Evolutionary conservation across 768 basidiomycete genomes (phyloP).

Genomic region (Trametes maxima): DNA sequence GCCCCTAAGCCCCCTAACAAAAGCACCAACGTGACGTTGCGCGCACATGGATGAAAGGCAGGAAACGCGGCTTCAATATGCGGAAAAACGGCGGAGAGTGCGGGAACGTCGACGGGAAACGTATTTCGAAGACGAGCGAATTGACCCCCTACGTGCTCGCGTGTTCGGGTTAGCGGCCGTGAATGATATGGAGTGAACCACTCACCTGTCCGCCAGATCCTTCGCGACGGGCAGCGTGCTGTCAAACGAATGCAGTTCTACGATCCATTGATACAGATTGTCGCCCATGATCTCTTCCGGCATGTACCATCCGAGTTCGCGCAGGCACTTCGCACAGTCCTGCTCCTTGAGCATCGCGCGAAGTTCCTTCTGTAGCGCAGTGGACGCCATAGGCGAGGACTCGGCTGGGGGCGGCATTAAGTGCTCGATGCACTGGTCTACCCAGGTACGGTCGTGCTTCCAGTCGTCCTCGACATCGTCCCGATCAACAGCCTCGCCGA

Average conservation of each 20-base stretch:
- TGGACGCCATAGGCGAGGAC: conserved; percentile 54
- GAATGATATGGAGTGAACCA: not conserved
- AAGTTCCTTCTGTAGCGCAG: conserved; percentile 64
- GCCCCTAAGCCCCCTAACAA: not conserved
- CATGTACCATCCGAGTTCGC: conserved; percentile 72
- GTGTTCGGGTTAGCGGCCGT: not conserved
- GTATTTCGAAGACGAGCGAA: conserved; percentile 72
- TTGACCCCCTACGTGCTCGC: conserved; percentile 47
- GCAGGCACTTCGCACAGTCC: conserved; percentile 45
- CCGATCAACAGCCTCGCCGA: not conserved
- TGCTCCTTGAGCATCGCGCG: conserved; percentile 64
- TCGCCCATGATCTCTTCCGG: conserved; percentile 65
- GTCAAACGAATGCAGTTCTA: conserved; percentile 75
- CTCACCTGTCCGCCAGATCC: conserved; percentile 55
- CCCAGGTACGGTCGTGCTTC: conserved; percentile 56
- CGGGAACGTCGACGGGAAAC: conserved; percentile 68
- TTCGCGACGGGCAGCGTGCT: conserved; percentile 57
- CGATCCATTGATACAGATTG: conserved; percentile 73
- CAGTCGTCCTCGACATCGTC: conserved; percentile 43
- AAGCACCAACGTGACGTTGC: not conserved
- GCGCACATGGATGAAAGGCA: conserved; percentile 58
- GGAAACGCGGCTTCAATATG: conserved; percentile 70
- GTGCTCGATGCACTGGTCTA: conserved; percentile 43
- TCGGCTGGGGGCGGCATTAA: conserved; percentile 64
- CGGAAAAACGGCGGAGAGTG: conserved; percentile 77